Evolutionary conservation across 1,284 basidiomycete genomes (phyloP).

Genomic region (Entoloma clypeatum): DNA sequence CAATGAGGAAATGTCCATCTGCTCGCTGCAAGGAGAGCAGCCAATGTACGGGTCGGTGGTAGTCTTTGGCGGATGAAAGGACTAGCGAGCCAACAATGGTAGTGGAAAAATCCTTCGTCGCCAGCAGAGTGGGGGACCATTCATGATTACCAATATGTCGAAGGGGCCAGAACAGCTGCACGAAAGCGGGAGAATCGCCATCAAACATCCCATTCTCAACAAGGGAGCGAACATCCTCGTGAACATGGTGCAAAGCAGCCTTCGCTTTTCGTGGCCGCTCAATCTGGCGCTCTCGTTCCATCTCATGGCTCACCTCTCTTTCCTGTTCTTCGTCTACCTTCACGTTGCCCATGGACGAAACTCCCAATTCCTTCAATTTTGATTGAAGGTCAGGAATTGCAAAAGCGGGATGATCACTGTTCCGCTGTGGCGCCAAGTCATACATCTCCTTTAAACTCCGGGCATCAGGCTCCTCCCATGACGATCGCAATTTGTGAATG

Average conservation of each 20-base stretch:
- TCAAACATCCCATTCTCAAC: constrained; percentile 23
- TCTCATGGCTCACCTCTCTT: constrained; percentile 42
- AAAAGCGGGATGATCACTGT: constrained; percentile 10
- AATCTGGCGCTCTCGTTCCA: constrained; percentile 38
- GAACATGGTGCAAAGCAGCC: constrained; percentile 24
- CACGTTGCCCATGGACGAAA: constrained; percentile 15
- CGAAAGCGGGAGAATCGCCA: constrained; percentile 12
- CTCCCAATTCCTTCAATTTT: constrained; percentile 29
- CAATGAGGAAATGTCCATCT: constrained; percentile 25
- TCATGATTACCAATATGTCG: background rate
- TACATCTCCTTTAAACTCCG: constrained; percentile 17
- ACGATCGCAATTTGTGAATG: constrained; percentile 5
- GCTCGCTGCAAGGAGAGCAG: constrained; percentile 28
- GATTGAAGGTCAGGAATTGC: constrained; percentile 23
- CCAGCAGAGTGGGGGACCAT: constrained; percentile 24
- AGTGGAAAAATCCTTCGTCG: constrained; percentile 30
- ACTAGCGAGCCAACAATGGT: constrained; percentile 20
- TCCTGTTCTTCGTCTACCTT: constrained; percentile 48
- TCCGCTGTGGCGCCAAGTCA: background rate
- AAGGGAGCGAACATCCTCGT: constrained; percentile 27
- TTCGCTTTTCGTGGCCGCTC: constrained; percentile 30
- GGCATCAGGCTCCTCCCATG: constrained; percentile 15
- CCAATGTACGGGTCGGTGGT: constrained; percentile 45
- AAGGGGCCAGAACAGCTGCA: constrained; percentile 17
- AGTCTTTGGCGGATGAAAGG: constrained; percentile 26